Evolutionary conservation across 345 rosid genomes (phyloP).

Genomic region (Eucalyptus shirleyi): DNA sequence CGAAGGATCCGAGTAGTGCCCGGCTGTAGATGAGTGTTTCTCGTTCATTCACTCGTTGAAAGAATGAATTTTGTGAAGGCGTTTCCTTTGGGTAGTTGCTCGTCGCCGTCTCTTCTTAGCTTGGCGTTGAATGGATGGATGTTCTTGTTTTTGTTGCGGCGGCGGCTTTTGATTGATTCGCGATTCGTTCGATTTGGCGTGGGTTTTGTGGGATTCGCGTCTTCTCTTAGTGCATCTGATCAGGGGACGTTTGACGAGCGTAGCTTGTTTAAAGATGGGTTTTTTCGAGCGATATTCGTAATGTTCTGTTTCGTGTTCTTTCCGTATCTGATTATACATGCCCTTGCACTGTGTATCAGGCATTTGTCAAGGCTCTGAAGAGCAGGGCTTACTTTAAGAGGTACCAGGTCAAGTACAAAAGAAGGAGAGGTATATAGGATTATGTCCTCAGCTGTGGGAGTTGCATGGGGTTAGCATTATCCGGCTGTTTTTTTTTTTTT

Average conservation of each 20-base stretch:
- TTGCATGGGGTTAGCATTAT: not conserved
- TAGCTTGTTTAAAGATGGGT: not conserved
- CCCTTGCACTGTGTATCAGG: constrained; percentile 12
- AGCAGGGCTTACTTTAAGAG: constrained; percentile 56
- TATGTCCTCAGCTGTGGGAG: not conserved
- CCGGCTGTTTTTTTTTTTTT: not conserved
- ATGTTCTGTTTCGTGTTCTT: not conserved
- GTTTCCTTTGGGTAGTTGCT: not conserved
- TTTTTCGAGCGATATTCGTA: not conserved
- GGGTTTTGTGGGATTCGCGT: not conserved
- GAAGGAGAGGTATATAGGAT: constrained; percentile 52
- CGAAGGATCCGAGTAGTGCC: not conserved
- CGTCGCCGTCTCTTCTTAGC: not conserved
- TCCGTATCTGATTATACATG: not conserved
- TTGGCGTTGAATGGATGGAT: not conserved
- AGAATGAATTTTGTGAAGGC: not conserved
- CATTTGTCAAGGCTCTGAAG: constrained; percentile 51
- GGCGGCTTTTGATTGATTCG: not conserved
- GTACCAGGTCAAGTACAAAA: constrained; percentile 64
- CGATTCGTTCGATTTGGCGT: not conserved
- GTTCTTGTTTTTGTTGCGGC: not conserved
- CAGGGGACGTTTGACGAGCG: not conserved
- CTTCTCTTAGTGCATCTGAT: not conserved
- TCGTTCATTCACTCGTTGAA: not conserved
- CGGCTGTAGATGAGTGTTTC: not conserved